Conservation (phyloP, 108 stramenopile genomes). For the Nannochloropsis gaditana region DNA sequence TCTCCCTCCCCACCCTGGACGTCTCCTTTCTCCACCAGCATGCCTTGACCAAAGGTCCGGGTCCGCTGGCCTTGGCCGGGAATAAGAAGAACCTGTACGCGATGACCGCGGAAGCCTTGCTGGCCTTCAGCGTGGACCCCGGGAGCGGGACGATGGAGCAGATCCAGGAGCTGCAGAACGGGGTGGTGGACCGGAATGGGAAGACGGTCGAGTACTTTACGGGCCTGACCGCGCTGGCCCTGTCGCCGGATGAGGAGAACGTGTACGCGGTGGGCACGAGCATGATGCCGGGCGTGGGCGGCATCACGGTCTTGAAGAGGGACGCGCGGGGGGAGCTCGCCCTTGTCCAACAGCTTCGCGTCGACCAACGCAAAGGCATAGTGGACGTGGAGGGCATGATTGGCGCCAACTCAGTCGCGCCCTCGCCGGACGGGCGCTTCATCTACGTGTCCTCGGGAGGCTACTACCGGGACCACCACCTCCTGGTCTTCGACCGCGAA, state of each 20-base stretch:
- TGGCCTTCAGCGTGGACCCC: neutral
- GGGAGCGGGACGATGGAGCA: neutral
- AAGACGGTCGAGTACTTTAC: neutral
- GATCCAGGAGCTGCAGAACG: neutral
- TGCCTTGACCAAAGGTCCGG: neutral
- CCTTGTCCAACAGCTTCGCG: neutral
- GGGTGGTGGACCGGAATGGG: conserved; percentile 8
- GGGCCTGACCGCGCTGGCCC: neutral
- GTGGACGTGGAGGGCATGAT: neutral
- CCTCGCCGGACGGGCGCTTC: neutral
- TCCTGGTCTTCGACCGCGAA: neutral
- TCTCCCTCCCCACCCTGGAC: neutral
- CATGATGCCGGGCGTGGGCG: neutral
- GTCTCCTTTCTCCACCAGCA: conserved; percentile 5
- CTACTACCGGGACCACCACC: conserved; percentile 7
- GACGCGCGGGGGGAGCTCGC: neutral
- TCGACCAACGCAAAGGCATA: neutral
- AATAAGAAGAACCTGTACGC: neutral
- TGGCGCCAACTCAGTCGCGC: neutral
- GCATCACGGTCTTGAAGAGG: neutral
- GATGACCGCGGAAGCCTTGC: neutral
- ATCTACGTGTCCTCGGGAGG: neutral
- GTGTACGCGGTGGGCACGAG: neutral
- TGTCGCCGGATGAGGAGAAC: neutral
- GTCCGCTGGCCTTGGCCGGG: neutral